These are phyloP conservation scores for Linanthus parryae DNA, from an alignment of 148 eudicot species.

Conservation along the genomic window DNA sequence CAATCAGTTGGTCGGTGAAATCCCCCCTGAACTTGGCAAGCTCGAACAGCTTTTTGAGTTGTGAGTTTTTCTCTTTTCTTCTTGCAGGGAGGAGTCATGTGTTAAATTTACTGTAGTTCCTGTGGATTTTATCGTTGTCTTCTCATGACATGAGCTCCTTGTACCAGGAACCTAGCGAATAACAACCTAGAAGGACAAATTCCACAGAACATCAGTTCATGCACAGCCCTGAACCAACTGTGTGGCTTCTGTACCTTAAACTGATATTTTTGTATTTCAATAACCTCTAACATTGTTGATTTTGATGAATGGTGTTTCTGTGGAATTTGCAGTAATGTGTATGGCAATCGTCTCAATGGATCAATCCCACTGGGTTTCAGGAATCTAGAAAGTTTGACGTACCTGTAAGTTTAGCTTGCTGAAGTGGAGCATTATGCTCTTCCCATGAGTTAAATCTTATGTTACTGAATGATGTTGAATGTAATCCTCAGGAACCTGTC, in stretches of 20 bases:
- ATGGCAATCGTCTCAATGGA: slow-evolving; percentile 54
- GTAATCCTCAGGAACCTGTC: slow-evolving; percentile 47
- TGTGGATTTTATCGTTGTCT: background rate
- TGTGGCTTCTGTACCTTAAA: background rate
- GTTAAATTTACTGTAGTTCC: background rate
- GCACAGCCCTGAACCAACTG: slow-evolving; percentile 65
- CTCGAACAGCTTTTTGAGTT: slow-evolving; percentile 67
- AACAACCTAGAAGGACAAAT: slow-evolving; percentile 63
- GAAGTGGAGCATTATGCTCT: slow-evolving; percentile 23
- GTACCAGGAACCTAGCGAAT: slow-evolving; percentile 52
- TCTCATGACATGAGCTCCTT: background rate
- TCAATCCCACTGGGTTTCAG: slow-evolving; percentile 49
- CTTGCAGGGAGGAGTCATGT: too few species aligned
- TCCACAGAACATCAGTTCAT: slow-evolving; percentile 58
- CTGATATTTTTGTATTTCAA: background rate
- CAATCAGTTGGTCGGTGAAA: slow-evolving; percentile 45
- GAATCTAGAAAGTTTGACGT: slow-evolving; percentile 62
- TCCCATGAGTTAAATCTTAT: background rate
- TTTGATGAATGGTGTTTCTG: background rate
- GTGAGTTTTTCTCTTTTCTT: slow-evolving; percentile 22
- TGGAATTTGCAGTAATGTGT: slow-evolving; percentile 40
- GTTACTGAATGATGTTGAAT: too few species aligned
- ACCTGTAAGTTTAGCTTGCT: slow-evolving; percentile 35
- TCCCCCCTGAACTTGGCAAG: slow-evolving; percentile 68
- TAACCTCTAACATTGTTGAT: background rate